Base-by-base conservation (phyloP, 176 grass and related monocot genomes). In the Bonia amplexicaulis region DNA sequence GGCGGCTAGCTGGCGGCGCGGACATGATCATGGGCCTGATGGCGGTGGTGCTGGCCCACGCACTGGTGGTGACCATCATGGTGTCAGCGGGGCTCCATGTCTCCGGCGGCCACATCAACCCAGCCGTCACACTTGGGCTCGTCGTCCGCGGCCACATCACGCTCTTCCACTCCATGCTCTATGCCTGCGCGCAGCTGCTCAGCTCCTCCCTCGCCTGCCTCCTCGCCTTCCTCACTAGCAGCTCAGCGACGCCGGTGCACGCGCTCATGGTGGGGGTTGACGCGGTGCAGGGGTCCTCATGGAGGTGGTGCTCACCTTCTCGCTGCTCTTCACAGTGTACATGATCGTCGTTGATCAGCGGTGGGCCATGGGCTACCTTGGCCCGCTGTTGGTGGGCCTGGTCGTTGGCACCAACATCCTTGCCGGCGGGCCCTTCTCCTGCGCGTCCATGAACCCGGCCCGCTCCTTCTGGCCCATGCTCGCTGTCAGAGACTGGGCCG, bases 381-480 rank as follows among this genome's bases (percentile, higher is more conserved):
- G 93, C 0, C 91, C 89, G 22, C 71, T 98, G 5, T 70, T 95
- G 0, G 85, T 93, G 3, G 93, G 96, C 4, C 79, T 98, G 0
- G 82, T 98, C 2, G 93, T 98, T 16, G 93, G 91, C 39, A 93
- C 93, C 20, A 98, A 95, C 82, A 89, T 92, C 67, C 75, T 98
- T 25, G 93, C 91, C 2, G 93, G 93, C 9, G 93, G 91, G 25
- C 82, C 91, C 0, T 96, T 99, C 90, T 94, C 91, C 0, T 90
- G 96, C 20, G 91, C 93, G 0, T 99, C 96, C 40, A 99, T 99
- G 96, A 99, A 99, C 81, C 96, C 96, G 0, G 96, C 93, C 0
- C 17, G 96, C 40, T 99, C 96, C 14, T 99, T 99, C 0, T 93
- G 96, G 1, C 96, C 96, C 0, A 88, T 90, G 26, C 66, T 98